Base-by-base conservation (phyloP, 2,329 filamentous ascomycete genomes). In the Phaeomoniella chlamydospora region DNA sequence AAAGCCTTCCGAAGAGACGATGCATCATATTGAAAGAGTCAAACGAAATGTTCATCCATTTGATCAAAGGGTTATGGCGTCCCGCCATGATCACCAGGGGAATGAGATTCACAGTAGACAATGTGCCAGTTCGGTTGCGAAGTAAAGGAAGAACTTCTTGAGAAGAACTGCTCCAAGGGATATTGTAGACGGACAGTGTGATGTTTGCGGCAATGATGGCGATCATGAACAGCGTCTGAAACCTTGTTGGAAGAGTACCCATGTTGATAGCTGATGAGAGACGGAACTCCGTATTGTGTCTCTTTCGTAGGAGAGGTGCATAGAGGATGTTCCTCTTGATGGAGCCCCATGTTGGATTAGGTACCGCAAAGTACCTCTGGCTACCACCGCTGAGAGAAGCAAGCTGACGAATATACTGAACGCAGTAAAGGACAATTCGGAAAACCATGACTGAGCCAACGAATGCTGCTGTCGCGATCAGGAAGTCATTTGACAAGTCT, bases 351-450 rank as follows among this genome's bases (percentile, higher is more conserved):
- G 36, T 52, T 4, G 45, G 41, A 18, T 60, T 45, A 4, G 80
- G 69, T 15, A 64, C 61, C 32, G 77, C 70, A 52, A 87, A 94
- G 62, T 85, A 94, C 41, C 72, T 68, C 55, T 94, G 86, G 1
- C 68, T 78, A 44, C 83, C 79, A 59, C 84, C 85, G 60, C 72
- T 78, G 45, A 94, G 69, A 49, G 77, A 84, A 30, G 80, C 70
- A 31, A 93, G 66, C 16, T 72, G 78, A 43, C 86, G 74, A 26
- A 87, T 63, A 50, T 90, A 79, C 45, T 70, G 73, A 39, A 72
- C 63, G 38, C 80, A 58, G 37, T 70, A 66, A 35, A 74, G 67
- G 37, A 64, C 57, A 43, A 77, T 55, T 41, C 79, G 74, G 72
- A 83, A 88, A 43, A 77, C 46, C 43, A 82, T 65, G 47, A 87